These are phyloP conservation scores for Pisolithus microcarpus DNA, from an alignment of 768 basidiomycete species.

Conservation along the genomic window DNA sequence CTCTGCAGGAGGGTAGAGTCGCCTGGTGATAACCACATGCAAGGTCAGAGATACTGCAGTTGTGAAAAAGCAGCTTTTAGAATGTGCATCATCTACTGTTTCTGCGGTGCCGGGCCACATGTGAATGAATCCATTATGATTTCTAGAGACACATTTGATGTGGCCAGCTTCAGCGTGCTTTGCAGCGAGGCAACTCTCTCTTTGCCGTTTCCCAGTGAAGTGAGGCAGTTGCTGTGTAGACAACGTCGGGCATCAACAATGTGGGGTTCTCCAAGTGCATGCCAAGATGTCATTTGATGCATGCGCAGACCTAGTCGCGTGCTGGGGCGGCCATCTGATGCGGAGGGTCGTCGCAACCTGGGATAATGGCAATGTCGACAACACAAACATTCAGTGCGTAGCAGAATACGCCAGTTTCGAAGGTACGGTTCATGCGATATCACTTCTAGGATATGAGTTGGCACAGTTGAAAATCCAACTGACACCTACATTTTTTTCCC, in stretches of 20 bases:
- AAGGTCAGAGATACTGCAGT: constrained; percentile 29
- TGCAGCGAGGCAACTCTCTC: constrained; percentile 37
- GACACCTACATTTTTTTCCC: constrained; percentile 23
- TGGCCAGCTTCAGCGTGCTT: constrained; percentile 23
- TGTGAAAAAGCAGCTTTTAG: constrained; percentile 25
- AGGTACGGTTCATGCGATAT: constrained; percentile 27
- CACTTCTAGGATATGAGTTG: constrained; percentile 19
- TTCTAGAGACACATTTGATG: constrained; percentile 42
- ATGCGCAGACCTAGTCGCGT: constrained; percentile 23
- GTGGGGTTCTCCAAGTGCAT: constrained; percentile 23
- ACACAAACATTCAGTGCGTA: constrained; percentile 44
- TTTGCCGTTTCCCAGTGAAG: constrained; percentile 16
- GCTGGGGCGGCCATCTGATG: constrained; percentile 33
- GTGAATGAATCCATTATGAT: constrained; percentile 38
- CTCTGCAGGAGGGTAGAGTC: constrained; percentile 30
- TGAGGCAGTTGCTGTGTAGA: constrained; percentile 27
- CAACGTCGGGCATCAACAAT: constrained; percentile 26
- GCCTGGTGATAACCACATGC: constrained; percentile 31
- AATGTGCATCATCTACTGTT: constrained; percentile 17
- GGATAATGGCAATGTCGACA: constrained; percentile 33
- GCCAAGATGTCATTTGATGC: constrained; percentile 14
- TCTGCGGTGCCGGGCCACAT: constrained; percentile 30
- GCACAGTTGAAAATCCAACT: not conserved
- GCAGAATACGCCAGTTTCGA: constrained; percentile 28
- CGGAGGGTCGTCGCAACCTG: constrained; percentile 38